phyloP scores from a whole-genome alignment of 1,284 basidiomycete species.

The Singerocomus inundabilis region DNA sequence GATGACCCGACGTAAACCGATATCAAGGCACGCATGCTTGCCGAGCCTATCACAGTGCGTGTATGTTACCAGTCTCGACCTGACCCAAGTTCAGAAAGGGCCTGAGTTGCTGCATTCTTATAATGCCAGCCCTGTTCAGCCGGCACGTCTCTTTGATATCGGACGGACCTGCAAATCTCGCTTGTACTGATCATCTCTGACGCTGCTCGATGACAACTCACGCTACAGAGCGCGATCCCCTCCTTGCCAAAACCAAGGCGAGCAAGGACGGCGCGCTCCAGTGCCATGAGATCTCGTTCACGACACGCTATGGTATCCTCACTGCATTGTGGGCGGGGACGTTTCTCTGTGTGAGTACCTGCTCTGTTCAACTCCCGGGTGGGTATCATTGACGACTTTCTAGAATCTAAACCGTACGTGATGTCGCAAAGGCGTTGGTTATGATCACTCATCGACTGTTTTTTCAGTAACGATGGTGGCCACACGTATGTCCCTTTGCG shows the following conservation, averaged over 20 bases:
- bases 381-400: background rate
- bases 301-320: constrained; percentile 16
- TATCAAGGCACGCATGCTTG: no score
- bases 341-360: constrained; percentile 20
- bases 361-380: background rate
- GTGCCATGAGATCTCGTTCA: constrained; percentile 9
- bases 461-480: constrained; percentile 28
- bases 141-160: no score
- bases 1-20: no score
- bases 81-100: no score
- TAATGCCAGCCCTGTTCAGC: no score
- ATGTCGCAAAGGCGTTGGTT: background rate
- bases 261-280: background rate
- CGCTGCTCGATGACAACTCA: background rate
- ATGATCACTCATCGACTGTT: background rate
- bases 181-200: no score
- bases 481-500: constrained; percentile 11
- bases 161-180: no score
- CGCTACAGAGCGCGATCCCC: constrained; percentile 9
- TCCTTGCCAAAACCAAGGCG: constrained; percentile 2
- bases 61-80: no score
- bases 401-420: constrained; percentile 27
- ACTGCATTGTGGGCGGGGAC: constrained; percentile 18
- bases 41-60: no score
- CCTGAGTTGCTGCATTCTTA: no score